Base-by-base conservation (phyloP, 2,329 filamentous ascomycete genomes). In the Stachybotrys elegans region DNA sequence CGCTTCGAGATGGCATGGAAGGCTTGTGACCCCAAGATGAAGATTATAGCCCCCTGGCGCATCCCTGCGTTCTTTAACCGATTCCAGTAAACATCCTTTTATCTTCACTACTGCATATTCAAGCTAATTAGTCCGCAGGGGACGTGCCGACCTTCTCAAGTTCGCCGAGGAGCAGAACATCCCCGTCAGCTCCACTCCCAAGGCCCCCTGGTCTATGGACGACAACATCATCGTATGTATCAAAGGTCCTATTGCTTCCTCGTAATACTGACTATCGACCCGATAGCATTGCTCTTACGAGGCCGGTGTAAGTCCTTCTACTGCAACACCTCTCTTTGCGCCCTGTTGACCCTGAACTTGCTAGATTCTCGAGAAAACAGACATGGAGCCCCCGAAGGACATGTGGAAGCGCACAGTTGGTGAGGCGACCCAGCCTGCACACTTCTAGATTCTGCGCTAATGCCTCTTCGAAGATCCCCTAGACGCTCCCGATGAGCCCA, bases 41-140 rank as follows among this genome's bases (percentile, higher is more conserved):
- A 83, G 67, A 38, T 87, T 59, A 82, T 89, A 58, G 83, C 84
- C 14, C 85, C 85, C 22, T 89, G 85, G 84, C 70, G 85, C 53
- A 65, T 83, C 51, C 81, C 82, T 39, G 74, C 78, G 60, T 87
- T 88, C 71, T 84, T 78, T 71, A 72, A 84, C 54, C 73, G 75
- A 51, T 87, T 87, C 75, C 74, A 64, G 60, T 59, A 21, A 39
- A 58, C 53, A 8, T 34, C 46, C 43, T 17, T 41, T 31, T 47
- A 45, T 17, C 8, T 36, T 32, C n/a, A 14, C 38, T 37, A 22
- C 39, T 19, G 40, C n/a, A 20, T 29, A 40, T 14, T 13, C 14
- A 47, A 42, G 40, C 42, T 51, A 40, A 51, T 29, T 4, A 40
- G 16, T 9, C 42, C 43, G 43, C 44, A 57, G 48, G 66, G 85